Evolutionary conservation across 768 basidiomycete genomes (phyloP), one percentile per base, ranked within the genome.

Genomic region (Phanerochaete sordida): DNA sequence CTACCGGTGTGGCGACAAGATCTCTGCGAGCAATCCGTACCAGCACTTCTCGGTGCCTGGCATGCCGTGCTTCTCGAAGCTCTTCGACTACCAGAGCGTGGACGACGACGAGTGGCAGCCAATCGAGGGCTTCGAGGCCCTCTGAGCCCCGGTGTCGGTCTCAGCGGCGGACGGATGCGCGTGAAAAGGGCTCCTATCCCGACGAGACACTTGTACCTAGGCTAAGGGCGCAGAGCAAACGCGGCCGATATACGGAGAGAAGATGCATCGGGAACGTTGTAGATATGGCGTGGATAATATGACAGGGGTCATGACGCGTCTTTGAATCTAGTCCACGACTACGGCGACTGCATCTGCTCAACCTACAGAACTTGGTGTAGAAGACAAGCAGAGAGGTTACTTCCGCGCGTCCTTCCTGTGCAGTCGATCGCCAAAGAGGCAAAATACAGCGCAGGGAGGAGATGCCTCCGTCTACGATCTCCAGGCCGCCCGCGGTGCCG

Each of bases 1-100:
- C 76, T 93, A 90, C 66, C 81, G 86, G 5, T 93, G 92, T 69
- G 91, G 88, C 4, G 59, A 72, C 0, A 80, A 77, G 64, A 70
- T 93, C 26, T 51, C 72, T 0, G 65, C 73, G 7, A 64, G 30
- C 16, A 74, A 86, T 61, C 89, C 90, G 0, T 93, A 92, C 64
- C 66, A 63, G 26, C 91, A 93, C 68, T 93, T 89, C 68, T 86
- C 84, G 31, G 79, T 73, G 30, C 76, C 72, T 12, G 81, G 80
- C 15, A 68, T 67, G 6, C 62, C 69, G 11, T 91, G 90, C 67
- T 91, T 81, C 70, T 79, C 80, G 58, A 86, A 83, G 69, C 69
- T 91, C 60, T 91, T 91, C 69, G 90, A 91, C 63, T 66, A 75
- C 52, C 72, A 77, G 57, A 70, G 65, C 50, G 66, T 68, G 50